These are phyloP conservation scores for Microdochium nivale DNA, from an alignment of 2,329 filamentous ascomycete genomes.

Conservation along the genomic window DNA sequence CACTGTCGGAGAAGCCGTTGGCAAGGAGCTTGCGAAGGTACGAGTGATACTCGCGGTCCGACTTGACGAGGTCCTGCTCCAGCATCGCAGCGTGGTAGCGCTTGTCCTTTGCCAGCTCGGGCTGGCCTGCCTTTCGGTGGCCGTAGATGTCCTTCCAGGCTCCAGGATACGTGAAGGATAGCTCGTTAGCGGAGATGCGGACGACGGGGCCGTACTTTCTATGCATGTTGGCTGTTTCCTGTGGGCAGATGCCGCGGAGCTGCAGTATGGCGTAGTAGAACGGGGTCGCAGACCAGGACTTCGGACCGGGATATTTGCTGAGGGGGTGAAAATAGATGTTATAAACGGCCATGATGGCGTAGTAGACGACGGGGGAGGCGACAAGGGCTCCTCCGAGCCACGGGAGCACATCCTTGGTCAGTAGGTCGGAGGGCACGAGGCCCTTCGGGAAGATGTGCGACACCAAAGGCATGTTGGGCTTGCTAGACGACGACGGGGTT, in stretches of 20 bases:
- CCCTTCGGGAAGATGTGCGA: neutral
- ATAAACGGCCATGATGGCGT: neutral
- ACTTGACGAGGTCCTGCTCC: slow-evolving; percentile 12
- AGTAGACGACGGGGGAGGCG: neutral
- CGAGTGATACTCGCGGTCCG: neutral
- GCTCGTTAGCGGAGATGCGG: neutral
- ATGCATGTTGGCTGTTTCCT: neutral
- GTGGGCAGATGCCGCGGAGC: neutral
- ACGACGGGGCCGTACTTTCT: neutral
- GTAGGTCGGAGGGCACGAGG: neutral
- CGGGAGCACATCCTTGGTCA: neutral
- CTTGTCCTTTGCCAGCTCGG: slow-evolving; percentile 20
- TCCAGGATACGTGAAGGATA: neutral
- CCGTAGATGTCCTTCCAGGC: neutral
- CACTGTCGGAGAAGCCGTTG: neutral
- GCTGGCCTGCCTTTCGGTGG: slow-evolving; percentile 4
- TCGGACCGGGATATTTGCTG: neutral
- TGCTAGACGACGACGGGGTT: too few species aligned
- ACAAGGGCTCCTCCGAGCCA: neutral
- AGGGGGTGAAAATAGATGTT: neutral
- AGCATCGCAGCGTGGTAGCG: slow-evolving; percentile 16
- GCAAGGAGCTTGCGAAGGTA: neutral
- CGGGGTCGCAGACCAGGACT: neutral
- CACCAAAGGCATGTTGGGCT: neutral
- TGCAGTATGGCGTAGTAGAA: neutral